These are phyloP conservation scores for Fusarium hainanense DNA, from an alignment of 2,329 filamentous ascomycete species.

Conservation along the genomic window DNA sequence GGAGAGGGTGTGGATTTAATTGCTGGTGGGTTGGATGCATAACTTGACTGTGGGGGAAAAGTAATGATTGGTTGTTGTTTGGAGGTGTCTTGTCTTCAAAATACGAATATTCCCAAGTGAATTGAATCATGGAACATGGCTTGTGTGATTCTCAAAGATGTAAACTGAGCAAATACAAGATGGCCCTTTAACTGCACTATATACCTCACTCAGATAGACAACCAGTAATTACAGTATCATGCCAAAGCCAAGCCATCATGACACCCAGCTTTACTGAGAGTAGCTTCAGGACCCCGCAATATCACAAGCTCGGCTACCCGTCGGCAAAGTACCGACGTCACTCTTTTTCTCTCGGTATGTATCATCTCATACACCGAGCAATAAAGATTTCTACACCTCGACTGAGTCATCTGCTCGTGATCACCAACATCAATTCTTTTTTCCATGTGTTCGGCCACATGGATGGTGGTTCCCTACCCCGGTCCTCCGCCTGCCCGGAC, in stretches of 20 bases:
- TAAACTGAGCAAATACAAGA: too few relatives aligned
- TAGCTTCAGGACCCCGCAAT: conserved; percentile 58
- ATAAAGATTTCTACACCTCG: background rate
- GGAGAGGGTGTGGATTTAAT: conserved; percentile 25
- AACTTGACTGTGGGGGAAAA: conserved; percentile 18
- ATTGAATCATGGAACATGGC: too few relatives aligned
- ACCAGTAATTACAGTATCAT: too few relatives aligned
- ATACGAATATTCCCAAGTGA: background rate
- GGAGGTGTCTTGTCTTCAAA: background rate
- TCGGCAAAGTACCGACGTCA: conserved; percentile 56
- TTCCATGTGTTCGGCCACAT: conserved; percentile 41
- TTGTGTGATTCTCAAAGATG: too few relatives aligned
- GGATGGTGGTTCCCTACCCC: conserved; percentile 38
- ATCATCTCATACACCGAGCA: conserved; percentile 20
- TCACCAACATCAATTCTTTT: background rate
- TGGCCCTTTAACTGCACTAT: too few relatives aligned
- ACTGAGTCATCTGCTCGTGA: conserved; percentile 23
- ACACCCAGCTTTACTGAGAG: background rate
- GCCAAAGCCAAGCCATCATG: background rate
- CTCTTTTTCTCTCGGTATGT: background rate
- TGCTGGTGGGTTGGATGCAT: background rate
- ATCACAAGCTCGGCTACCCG: conserved; percentile 67
- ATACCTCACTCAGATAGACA: too few relatives aligned
- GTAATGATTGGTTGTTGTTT: conserved; percentile 11
- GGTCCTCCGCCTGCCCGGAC: conserved; percentile 46